Evolutionary conservation across 140 eudicot genomes (phyloP).

Genomic region (Oenanthe javanica): DNA sequence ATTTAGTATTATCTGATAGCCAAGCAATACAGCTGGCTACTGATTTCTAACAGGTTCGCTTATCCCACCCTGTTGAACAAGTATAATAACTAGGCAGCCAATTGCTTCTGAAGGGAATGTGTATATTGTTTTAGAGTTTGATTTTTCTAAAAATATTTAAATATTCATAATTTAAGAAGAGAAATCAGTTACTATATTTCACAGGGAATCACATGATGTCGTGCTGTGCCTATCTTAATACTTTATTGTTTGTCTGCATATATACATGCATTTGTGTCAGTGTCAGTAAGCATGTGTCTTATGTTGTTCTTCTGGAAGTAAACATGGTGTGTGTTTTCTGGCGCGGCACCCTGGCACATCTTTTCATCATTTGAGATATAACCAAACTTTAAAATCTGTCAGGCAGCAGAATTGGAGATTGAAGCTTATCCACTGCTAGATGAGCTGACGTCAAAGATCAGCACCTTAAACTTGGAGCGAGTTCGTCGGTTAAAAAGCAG

Average conservation of each 20-base stretch:
- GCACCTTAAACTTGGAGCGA: slow-evolving; percentile 82
- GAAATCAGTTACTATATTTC: neutral
- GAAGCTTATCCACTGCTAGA: slow-evolving; percentile 96
- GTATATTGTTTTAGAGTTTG: neutral
- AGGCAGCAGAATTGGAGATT: slow-evolving; percentile 83
- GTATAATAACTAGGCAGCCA: neutral
- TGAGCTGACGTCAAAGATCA: slow-evolving; percentile 81
- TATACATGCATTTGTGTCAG: neutral
- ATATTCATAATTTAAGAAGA: neutral
- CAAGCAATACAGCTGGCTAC: neutral
- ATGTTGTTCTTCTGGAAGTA: neutral
- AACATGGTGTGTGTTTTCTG: neutral
- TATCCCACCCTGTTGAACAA: neutral
- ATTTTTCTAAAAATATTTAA: no score
- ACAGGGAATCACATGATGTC: neutral
- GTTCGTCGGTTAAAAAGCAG: slow-evolving; percentile 90
- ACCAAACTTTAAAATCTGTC: slow-evolving; percentile 13
- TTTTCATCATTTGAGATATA: neutral
- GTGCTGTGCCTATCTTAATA: neutral
- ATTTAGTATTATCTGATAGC: no score
- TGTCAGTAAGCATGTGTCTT: neutral
- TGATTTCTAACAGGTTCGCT: neutral
- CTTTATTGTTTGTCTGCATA: neutral
- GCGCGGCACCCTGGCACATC: neutral
- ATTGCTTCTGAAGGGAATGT: neutral